Conservation (phyloP, 225 moss, liverwort and hornwort species). For the Straminergon stramineum region DNA sequence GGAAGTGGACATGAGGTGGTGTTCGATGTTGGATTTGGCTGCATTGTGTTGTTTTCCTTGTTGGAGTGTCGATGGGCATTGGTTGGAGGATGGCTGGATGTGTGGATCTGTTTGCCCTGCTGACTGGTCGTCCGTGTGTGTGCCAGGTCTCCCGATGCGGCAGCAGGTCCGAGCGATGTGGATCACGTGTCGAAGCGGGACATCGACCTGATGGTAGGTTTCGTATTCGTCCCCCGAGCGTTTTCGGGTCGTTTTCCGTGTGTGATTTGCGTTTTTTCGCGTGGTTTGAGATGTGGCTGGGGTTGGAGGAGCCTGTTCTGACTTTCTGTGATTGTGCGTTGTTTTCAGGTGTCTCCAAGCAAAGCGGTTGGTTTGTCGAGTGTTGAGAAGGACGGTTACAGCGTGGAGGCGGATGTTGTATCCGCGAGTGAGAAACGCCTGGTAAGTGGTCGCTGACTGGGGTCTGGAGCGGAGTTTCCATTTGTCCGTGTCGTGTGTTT, state of each 20-base stretch:
- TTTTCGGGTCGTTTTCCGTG: too few species aligned
- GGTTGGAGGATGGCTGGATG: not conserved
- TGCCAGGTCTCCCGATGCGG: conserved; percentile 38
- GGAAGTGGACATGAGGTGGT: conserved; percentile 63
- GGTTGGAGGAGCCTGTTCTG: not conserved
- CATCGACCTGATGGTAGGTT: conserved; percentile 72
- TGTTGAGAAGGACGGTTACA: conserved; percentile 28
- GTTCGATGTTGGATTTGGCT: not conserved
- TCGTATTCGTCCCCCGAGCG: not conserved
- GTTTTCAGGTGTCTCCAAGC: conserved; percentile 40
- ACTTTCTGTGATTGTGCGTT: not conserved
- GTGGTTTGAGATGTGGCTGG: not conserved
- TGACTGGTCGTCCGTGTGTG: not conserved
- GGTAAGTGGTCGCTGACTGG: conserved; percentile 18
- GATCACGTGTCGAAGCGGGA: conserved; percentile 31
- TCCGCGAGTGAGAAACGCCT: conserved; percentile 16
- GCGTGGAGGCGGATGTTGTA: not conserved
- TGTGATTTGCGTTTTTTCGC: not conserved
- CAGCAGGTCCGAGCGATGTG: conserved; percentile 16
- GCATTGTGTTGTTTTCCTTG: not conserved
- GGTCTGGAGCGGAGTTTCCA: not conserved
- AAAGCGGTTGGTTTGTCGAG: conserved; percentile 5
- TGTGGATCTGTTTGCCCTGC: not conserved
- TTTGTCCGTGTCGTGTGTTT: not conserved
- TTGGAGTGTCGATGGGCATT: not conserved